Conservation (phyloP, 257 asterid genomes). For the Gentiana dahurica region DNA sequence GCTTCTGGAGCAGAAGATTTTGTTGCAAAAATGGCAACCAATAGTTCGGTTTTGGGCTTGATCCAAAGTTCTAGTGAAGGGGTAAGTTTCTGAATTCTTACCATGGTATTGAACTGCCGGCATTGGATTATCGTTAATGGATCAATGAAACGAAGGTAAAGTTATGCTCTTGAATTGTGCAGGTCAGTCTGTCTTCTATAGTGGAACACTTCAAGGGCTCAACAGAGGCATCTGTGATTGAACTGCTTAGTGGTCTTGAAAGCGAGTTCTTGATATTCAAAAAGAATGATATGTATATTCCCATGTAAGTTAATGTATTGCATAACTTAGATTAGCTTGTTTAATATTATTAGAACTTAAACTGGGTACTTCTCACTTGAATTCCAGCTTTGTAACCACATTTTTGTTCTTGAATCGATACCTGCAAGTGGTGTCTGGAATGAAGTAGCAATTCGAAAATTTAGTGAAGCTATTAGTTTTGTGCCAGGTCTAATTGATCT, state of each 20-base stretch:
- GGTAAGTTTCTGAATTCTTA: constrained; percentile 28
- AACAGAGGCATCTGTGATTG: constrained; percentile 32
- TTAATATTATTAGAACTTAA: too few relatives aligned
- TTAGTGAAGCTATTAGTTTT: too few relatives aligned
- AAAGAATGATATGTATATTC: constrained; percentile 44
- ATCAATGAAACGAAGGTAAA: too few relatives aligned
- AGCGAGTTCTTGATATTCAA: constrained; percentile 60
- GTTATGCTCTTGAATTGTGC: constrained; percentile 13
- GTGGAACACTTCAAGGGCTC: constrained; percentile 66
- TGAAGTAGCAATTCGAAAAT: too few relatives aligned
- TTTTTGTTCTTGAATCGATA: too few relatives aligned
- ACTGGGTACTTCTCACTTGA: too few relatives aligned
- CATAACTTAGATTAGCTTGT: too few relatives aligned
- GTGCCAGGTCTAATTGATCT: too few relatives aligned
- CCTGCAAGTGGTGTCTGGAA: too few relatives aligned
- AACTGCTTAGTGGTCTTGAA: constrained; percentile 50
- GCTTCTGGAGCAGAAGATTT: constrained; percentile 18
- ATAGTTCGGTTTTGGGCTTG: constrained; percentile 41
- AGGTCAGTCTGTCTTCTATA: constrained; percentile 49
- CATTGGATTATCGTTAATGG: too few relatives aligned
- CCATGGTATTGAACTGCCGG: neutral
- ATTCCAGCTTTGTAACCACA: too few relatives aligned
- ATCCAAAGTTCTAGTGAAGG: constrained; percentile 54
- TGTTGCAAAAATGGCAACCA: constrained; percentile 34
- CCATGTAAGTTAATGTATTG: constrained; percentile 29